phyloP scores from a whole-genome alignment of 1,284 basidiomycete genomes.

The Melampsora allii-populina region DNA sequence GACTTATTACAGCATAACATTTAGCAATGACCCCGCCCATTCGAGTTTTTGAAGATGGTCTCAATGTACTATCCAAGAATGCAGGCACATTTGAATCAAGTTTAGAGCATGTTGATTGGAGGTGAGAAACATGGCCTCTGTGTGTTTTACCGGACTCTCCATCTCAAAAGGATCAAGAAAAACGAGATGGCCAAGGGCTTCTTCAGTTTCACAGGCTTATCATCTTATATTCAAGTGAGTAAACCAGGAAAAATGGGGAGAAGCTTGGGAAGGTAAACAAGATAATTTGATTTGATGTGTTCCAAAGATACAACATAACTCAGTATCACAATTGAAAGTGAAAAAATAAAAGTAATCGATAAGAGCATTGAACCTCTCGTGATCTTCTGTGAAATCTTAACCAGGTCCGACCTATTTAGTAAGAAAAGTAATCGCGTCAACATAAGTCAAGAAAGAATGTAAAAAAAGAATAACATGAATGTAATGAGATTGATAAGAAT shows the following conservation, averaged over 20 bases:
- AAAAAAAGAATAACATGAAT: background rate
- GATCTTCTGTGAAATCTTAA: background rate
- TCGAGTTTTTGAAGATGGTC: too few relatives aligned
- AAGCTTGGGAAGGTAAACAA: background rate
- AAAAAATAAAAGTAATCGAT: background rate
- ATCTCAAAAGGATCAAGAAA: too few relatives aligned
- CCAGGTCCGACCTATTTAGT: constrained; percentile 6
- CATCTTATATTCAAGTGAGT: too few relatives aligned
- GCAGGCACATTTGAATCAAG: too few relatives aligned
- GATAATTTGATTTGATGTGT: background rate
- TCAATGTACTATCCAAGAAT: too few relatives aligned
- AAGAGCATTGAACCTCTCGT: background rate
- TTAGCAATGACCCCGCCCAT: too few relatives aligned
- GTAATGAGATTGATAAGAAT: background rate
- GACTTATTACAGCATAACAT: too few relatives aligned
- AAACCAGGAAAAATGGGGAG: background rate
- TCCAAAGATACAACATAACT: background rate
- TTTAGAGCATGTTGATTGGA: too few relatives aligned
- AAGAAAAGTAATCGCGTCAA: background rate
- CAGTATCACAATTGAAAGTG: background rate
- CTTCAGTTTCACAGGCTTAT: too few relatives aligned
- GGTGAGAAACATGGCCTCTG: too few relatives aligned
- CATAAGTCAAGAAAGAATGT: background rate
- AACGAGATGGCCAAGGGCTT: too few relatives aligned
- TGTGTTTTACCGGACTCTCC: too few relatives aligned